These are phyloP conservation scores for Amylocystis lapponica DNA, from an alignment of 768 basidiomycete genomes.

Conservation along the genomic window DNA sequence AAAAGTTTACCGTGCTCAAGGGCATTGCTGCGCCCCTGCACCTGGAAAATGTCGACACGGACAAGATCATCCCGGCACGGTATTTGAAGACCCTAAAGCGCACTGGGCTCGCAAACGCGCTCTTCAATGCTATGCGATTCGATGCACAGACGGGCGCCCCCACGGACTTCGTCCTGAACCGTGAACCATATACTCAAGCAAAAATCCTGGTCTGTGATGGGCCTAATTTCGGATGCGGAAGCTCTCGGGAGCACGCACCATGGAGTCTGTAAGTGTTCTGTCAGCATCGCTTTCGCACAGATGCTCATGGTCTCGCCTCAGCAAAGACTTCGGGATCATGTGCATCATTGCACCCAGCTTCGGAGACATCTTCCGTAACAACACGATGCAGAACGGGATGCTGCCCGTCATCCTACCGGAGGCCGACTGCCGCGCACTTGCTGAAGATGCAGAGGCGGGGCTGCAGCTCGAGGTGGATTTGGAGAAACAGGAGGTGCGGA, in stretches of 20 bases:
- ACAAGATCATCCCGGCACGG: conserved; percentile 63
- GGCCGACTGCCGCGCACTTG: conserved; percentile 42
- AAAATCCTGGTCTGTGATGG: conserved; percentile 55
- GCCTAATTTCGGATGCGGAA: conserved; percentile 59
- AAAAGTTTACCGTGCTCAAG: conserved; percentile 42
- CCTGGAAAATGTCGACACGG: conserved; percentile 56
- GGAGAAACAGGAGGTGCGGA: conserved; percentile 50
- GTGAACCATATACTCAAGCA: conserved; percentile 45
- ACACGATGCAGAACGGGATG: conserved; percentile 65
- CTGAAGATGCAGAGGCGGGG: conserved; percentile 46
- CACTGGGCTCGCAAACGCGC: conserved; percentile 53
- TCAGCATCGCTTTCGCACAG: background rate
- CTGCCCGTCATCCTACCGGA: conserved; percentile 46
- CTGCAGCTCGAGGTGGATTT: conserved; percentile 54
- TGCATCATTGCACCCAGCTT: conserved; percentile 57
- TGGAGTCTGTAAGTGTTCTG: conserved; percentile 40
- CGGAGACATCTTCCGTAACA: conserved; percentile 59
- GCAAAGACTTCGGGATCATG: conserved; percentile 59
- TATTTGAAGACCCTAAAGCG: conserved; percentile 64
- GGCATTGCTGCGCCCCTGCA: conserved; percentile 51
- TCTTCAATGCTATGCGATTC: conserved; percentile 50
- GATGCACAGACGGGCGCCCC: conserved; percentile 43
- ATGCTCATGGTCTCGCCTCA: conserved; percentile 7
- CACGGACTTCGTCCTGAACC: conserved; percentile 60
- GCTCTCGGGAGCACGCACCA: conserved; percentile 59